phyloP scores from a whole-genome alignment of 139 green algal genomes.

The Bryopsis sp. region DNA sequence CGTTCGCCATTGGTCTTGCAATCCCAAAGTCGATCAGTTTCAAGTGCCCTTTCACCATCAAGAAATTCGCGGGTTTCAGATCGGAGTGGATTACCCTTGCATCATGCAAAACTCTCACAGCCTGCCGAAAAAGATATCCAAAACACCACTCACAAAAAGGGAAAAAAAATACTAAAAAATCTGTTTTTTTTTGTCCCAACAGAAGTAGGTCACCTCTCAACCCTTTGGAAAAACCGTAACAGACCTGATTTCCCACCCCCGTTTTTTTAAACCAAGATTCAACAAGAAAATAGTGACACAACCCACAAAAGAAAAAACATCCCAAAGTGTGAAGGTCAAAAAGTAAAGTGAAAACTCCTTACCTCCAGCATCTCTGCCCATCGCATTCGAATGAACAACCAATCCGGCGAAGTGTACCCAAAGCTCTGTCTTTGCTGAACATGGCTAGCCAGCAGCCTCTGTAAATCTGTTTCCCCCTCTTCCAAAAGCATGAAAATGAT shows the following conservation, averaged over 20 bases:
- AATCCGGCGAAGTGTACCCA: not conserved
- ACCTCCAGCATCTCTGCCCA: not conserved
- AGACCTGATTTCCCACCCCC: no score
- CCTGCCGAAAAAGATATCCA: no score
- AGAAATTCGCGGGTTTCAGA: constrained; percentile 60
- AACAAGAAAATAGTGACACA: no score
- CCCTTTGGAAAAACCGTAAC: no score
- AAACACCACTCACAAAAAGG: no score
- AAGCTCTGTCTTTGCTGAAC: not conserved
- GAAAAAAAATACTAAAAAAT: no score
- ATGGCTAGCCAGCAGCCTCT: not conserved
- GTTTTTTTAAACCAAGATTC: no score
- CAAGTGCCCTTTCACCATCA: constrained; percentile 46
- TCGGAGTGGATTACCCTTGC: constrained; percentile 52
- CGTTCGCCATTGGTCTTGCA: constrained; percentile 73
- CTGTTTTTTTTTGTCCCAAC: no score
- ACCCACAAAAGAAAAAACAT: no score
- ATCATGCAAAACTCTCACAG: constrained; percentile 26
- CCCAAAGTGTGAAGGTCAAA: no score
- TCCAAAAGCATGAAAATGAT: not conserved
- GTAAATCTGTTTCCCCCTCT: not conserved
- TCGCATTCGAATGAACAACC: not conserved
- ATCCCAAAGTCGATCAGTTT: constrained; percentile 70
- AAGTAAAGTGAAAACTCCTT: no score
- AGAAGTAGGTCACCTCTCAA: no score